These are phyloP conservation scores for Aspergillus leporis DNA, from an alignment of 495 filamentous ascomycete species.

Conservation along the genomic window DNA sequence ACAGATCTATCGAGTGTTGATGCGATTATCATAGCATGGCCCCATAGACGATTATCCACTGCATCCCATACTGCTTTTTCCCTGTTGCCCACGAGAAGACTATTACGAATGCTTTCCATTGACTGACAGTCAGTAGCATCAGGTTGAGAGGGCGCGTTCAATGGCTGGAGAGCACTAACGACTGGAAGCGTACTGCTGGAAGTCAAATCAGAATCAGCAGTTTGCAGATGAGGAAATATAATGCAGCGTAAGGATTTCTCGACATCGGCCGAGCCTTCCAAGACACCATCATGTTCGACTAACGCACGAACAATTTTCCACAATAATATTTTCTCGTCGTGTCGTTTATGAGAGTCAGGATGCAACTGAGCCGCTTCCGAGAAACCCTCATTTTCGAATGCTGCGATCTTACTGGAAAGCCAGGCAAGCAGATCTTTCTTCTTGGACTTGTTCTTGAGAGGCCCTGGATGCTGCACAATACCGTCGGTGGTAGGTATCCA, in stretches of 20 bases:
- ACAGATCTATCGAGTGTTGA: conserved; percentile 67
- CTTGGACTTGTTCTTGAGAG: conserved; percentile 82
- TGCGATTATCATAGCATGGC: conserved; percentile 90
- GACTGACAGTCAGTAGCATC: conserved; percentile 68
- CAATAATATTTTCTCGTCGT: conserved; percentile 79
- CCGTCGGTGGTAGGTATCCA: conserved; percentile 67
- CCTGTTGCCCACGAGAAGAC: conserved; percentile 75
- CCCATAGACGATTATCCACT: conserved; percentile 93
- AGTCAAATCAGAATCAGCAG: conserved; percentile 31
- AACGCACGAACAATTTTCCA: conserved; percentile 84
- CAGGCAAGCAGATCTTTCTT: conserved; percentile 91
- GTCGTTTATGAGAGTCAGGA: conserved; percentile 61
- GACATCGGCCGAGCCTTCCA: conserved; percentile 74
- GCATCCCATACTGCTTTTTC: conserved; percentile 94
- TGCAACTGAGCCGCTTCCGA: conserved; percentile 47
- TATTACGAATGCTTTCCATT: conserved; percentile 66
- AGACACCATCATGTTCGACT: conserved; percentile 79
- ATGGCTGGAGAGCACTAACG: conserved; percentile 30
- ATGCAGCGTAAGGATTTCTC: conserved; percentile 70
- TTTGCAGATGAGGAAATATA: conserved; percentile 63
- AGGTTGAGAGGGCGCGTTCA: conserved; percentile 35
- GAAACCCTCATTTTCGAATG: conserved; percentile 63
- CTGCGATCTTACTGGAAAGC: conserved; percentile 72
- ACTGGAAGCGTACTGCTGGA: conserved; percentile 24
- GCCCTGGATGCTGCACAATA: conserved; percentile 83